These are phyloP conservation scores for Huntiella omanensis DNA, from an alignment of 2,329 filamentous ascomycete genomes.

Conservation along the genomic window DNA sequence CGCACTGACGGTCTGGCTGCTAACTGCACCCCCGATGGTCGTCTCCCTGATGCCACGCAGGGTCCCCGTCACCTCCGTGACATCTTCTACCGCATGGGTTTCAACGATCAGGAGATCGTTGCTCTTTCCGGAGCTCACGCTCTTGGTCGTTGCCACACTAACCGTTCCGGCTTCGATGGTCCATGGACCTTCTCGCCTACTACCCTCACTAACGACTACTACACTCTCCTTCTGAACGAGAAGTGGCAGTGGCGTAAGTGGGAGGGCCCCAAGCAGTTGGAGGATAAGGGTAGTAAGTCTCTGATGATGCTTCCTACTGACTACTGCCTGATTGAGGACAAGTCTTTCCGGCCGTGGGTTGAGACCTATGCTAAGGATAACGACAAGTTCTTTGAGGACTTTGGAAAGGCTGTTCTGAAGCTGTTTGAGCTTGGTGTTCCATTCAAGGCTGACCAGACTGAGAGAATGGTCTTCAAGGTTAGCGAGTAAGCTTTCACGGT, in stretches of 20 bases:
- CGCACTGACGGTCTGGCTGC: constrained; percentile 60
- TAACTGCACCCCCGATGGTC: constrained; percentile 85
- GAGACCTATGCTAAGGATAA: constrained; percentile 85
- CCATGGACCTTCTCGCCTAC: constrained; percentile 89
- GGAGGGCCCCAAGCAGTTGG: constrained; percentile 75
- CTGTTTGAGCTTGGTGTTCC: constrained; percentile 91
- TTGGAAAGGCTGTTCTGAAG: constrained; percentile 56
- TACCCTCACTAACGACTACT: constrained; percentile 89
- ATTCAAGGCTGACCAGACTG: constrained; percentile 43
- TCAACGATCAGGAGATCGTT: constrained; percentile 92
- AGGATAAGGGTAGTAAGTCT: constrained; percentile 70
- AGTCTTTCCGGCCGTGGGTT: constrained; percentile 61
- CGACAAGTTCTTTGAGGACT: constrained; percentile 85
- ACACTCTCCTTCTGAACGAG: constrained; percentile 68
- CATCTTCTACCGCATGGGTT: constrained; percentile 95
- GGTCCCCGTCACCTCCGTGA: constrained; percentile 63
- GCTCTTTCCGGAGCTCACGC: constrained; percentile 74
- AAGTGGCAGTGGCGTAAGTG: constrained; percentile 88
- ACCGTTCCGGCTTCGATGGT: constrained; percentile 73
- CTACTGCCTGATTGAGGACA: constrained; percentile 72
- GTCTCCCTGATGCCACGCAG: constrained; percentile 62
- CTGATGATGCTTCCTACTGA: constrained; percentile 98
- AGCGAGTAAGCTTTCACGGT: constrained; percentile 14
- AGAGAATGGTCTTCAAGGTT: constrained; percentile 46
- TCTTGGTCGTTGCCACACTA: constrained; percentile 73